phyloP scores from a whole-genome alignment of 495 filamentous ascomycete genomes.

The Talaromyces stipitatus region DNA sequence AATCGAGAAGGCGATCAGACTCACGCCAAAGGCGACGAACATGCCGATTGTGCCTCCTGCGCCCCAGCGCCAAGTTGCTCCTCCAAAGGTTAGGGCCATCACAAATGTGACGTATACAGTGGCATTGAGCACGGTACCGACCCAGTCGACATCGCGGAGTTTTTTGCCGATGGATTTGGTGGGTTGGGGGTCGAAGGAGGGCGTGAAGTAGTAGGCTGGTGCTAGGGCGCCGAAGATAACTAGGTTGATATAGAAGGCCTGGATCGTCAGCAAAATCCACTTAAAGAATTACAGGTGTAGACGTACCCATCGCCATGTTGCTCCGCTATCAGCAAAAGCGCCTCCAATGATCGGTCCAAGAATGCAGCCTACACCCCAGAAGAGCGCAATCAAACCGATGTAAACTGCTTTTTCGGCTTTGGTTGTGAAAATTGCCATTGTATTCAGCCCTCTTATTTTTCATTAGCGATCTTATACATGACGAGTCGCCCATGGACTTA shows the following conservation, averaged over 20 bases:
- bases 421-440: constrained; percentile 35
- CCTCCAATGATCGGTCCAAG: constrained; percentile 52
- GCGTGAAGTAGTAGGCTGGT: constrained; percentile 42
- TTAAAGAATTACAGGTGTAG: constrained; percentile 25
- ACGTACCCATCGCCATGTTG: constrained; percentile 49
- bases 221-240: constrained; percentile 35
- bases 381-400: constrained; percentile 24
- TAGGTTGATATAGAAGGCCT: constrained; percentile 62
- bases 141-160: constrained; percentile 9
- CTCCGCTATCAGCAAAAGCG: constrained; percentile 36
- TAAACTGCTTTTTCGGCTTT: constrained; percentile 36
- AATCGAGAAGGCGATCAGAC: constrained; percentile 39
- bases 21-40: constrained; percentile 42
- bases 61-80: constrained; percentile 45
- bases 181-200: constrained; percentile 13
- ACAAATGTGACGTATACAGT: constrained; percentile 12
- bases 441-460: constrained; percentile 20
- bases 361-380: constrained; percentile 39
- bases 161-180: constrained; percentile 4
- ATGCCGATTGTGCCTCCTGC: constrained; percentile 44
- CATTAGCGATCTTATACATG: background rate
- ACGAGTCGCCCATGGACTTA: background rate
- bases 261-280: constrained; percentile 13
- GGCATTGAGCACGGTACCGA: constrained; percentile 15
- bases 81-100: constrained; percentile 39